phyloP scores from a whole-genome alignment of 352 stramenopile species.

The Pythium biforme region DNA sequence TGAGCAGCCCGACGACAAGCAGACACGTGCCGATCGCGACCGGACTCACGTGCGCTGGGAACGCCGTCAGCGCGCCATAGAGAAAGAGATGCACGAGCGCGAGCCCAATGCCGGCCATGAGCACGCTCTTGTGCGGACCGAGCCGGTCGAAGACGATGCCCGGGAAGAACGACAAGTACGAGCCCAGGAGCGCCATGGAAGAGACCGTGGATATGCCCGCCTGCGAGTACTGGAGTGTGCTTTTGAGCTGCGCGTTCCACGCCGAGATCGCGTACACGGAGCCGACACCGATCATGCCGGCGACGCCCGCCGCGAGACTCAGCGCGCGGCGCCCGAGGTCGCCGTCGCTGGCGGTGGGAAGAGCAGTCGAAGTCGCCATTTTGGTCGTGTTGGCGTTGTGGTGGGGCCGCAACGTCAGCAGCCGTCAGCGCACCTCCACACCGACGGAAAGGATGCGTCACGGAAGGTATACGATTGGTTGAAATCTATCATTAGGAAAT shows the following conservation, averaged over 20 bases:
- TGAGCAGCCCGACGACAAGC: constrained; percentile 60
- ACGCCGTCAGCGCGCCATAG: constrained; percentile 42
- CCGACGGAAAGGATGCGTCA: neutral
- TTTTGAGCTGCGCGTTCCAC: constrained; percentile 85
- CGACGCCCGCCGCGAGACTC: constrained; percentile 57
- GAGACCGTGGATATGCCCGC: constrained; percentile 71
- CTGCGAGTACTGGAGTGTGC: constrained; percentile 68
- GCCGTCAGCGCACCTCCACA: neutral
- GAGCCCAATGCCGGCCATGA: constrained; percentile 45
- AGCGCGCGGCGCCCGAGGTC: constrained; percentile 24
- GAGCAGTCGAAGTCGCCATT: neutral
- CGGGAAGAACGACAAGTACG: constrained; percentile 74
- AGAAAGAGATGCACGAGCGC: constrained; percentile 41
- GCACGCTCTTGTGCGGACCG: constrained; percentile 55
- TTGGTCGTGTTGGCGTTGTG: neutral
- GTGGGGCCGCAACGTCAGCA: no score
- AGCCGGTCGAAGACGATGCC: constrained; percentile 72
- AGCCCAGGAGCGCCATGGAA: constrained; percentile 70
- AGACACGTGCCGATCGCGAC: constrained; percentile 53
- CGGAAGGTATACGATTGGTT: constrained; percentile 2
- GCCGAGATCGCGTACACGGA: constrained; percentile 79
- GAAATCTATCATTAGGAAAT: constrained; percentile 3
- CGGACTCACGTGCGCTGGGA: constrained; percentile 40
- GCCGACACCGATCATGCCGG: constrained; percentile 71
- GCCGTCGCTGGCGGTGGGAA: no score